A percentile compares a stretch with the other conserved stretches of the same genome.
Conservation (phyloP, 2,329 filamentous ascomycete genomes). For the Epichloe coenophiala region DNA sequence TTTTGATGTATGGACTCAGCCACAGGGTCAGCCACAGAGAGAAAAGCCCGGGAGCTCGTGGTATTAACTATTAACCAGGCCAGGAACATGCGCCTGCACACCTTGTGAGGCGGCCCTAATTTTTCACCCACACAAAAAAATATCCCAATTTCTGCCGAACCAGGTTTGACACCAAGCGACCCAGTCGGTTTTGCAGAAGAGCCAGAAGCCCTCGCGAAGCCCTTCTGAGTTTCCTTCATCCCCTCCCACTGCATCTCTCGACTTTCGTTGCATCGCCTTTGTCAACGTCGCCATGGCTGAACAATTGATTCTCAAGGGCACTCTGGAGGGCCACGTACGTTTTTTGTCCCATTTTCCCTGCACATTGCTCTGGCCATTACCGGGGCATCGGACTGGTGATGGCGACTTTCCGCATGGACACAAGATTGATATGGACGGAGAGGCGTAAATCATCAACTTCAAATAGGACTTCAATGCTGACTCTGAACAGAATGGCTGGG, state of each 20-base stretch:
- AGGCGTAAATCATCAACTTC: neutral
- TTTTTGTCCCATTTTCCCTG: conserved; percentile 13
- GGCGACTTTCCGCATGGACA: neutral
- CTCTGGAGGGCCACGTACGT: conserved; percentile 90
- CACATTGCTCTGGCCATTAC: conserved; percentile 4
- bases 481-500: conserved; percentile 69
- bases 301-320: conserved; percentile 91
- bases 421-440: neutral
- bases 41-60: neutral
- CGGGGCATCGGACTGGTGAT: conserved; percentile 2
- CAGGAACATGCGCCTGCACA: neutral
- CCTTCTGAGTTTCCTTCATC: conserved; percentile 19
- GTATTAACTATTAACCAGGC: conserved; percentile 1
- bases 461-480: conserved; percentile 10
- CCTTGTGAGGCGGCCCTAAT: conserved; percentile 28
- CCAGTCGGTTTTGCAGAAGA: conserved; percentile 14
- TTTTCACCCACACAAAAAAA: conserved; percentile 37
- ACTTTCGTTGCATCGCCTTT: conserved; percentile 24
- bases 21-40: neutral
- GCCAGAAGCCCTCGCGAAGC: conserved; percentile 12
- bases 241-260: conserved; percentile 19
- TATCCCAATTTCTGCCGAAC: conserved; percentile 25
- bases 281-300: conserved; percentile 59
- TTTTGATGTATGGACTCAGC: neutral
- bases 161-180: conserved; percentile 8